phyloP scores from a whole-genome alignment of 2,329 filamentous ascomycete species.

The Pyrenochaeta sp. region DNA sequence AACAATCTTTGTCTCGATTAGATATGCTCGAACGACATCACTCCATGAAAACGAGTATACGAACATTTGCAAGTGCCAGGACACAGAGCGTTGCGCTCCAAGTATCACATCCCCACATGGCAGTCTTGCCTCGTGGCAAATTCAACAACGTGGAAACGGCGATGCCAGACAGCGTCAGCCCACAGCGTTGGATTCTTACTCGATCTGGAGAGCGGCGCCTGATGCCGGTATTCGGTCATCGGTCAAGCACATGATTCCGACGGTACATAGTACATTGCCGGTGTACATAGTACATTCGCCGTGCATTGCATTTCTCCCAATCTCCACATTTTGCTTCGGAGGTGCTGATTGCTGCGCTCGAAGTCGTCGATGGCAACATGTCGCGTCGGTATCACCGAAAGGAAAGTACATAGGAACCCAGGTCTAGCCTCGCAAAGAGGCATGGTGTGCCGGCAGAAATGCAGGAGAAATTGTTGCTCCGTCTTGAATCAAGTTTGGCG shows the following conservation, averaged over 20 bases:
- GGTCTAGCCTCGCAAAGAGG: too few relatives aligned
- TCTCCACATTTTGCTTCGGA: not conserved
- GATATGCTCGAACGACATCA: too few relatives aligned
- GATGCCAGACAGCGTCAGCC: conserved; percentile 9
- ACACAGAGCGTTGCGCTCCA: too few relatives aligned
- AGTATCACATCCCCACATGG: too few relatives aligned
- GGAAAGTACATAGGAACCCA: conserved; percentile 13
- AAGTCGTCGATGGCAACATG: not conserved
- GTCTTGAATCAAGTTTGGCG: conserved; percentile 4
- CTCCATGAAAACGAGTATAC: too few relatives aligned
- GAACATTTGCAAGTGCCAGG: too few relatives aligned
- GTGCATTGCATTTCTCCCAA: not conserved
- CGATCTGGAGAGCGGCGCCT: not conserved
- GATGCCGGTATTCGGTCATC: conserved; percentile 8
- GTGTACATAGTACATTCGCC: not conserved
- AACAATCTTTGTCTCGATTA: not conserved
- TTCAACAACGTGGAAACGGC: not conserved
- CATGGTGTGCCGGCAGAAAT: conserved; percentile 12
- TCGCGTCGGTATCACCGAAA: conserved; percentile 17
- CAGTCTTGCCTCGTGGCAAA: too few relatives aligned
- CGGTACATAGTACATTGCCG: not conserved
- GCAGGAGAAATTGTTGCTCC: not conserved
- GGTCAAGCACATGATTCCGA: conserved; percentile 2
- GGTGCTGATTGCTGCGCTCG: not conserved
- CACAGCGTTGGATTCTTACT: conserved; percentile 1